Evolutionary conservation across 2,329 filamentous ascomycete genomes (phyloP).

Genomic region (Alternaria gansuensis): DNA sequence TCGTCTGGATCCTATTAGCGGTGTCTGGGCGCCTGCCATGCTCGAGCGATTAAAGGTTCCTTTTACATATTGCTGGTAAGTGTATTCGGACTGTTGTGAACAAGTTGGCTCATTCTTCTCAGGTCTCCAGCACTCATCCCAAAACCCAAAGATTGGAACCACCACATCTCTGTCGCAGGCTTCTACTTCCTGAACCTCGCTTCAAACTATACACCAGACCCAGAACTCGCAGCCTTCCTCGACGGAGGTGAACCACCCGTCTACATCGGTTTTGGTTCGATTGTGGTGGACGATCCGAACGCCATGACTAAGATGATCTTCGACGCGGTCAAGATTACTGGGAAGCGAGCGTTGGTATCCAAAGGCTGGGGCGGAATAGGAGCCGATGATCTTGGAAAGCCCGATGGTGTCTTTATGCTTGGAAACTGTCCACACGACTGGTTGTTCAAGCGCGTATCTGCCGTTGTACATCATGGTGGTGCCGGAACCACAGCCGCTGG

Average conservation of each 20-base stretch:
- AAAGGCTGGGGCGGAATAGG: constrained; percentile 90
- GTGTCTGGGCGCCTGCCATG: constrained; percentile 84
- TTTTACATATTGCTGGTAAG: constrained; percentile 87
- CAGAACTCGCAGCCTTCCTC: constrained; percentile 53
- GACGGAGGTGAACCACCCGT: constrained; percentile 53
- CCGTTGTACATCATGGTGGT: constrained; percentile 87
- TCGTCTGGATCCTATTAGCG: constrained; percentile 77
- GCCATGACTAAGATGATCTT: constrained; percentile 55
- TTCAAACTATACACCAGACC: constrained; percentile 51
- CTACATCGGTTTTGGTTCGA: constrained; percentile 56
- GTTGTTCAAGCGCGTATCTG: constrained; percentile 82
- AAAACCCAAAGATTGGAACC: constrained; percentile 58
- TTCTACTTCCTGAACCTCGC: constrained; percentile 55
- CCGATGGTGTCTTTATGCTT: constrained; percentile 81
- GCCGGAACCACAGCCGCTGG: constrained; percentile 88
- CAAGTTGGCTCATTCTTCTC: background rate
- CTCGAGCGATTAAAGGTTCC: constrained; percentile 78
- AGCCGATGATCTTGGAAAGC: constrained; percentile 69
- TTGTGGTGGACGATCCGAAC: constrained; percentile 55
- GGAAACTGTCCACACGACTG: constrained; percentile 89
- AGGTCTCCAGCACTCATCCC: constrained; percentile 56
- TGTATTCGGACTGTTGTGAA: background rate
- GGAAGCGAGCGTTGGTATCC: constrained; percentile 80
- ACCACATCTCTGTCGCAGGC: constrained; percentile 53
- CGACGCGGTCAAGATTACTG: constrained; percentile 61